phyloP scores from a whole-genome alignment of 345 rosid species.

The Lepidium didymum region DNA sequence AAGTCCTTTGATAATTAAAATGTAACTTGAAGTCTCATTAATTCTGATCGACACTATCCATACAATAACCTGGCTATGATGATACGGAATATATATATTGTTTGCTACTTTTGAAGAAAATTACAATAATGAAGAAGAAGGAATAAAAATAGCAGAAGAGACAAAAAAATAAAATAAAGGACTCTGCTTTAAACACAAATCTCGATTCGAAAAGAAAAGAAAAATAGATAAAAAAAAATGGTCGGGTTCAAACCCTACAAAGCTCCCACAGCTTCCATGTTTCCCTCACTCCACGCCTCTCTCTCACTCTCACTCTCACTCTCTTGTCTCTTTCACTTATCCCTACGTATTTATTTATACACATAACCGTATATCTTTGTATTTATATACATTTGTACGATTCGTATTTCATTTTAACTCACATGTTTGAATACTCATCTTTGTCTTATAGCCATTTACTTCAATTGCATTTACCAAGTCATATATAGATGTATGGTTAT shows the following conservation, averaged over 20 bases:
- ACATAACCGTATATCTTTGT: not conserved
- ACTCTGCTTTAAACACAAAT: constrained; percentile 20
- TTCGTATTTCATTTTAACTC: not conserved
- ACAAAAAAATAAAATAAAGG: constrained; percentile 14
- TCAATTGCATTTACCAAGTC: too few species aligned
- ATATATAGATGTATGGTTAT: too few species aligned
- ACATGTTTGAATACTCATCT: not conserved
- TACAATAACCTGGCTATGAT: constrained; percentile 3
- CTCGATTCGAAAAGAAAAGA: constrained; percentile 12
- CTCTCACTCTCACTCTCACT: constrained; percentile 10
- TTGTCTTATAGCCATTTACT: too few species aligned
- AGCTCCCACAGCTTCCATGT: constrained; percentile 42
- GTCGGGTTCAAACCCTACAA: constrained; percentile 70
- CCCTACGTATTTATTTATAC: not conserved
- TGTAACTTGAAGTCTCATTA: constrained; percentile 10
- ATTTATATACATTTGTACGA: not conserved
- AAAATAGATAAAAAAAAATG: constrained; percentile 23
- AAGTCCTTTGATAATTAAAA: not conserved
- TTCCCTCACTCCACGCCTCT: constrained; percentile 45
- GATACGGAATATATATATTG: constrained; percentile 1
- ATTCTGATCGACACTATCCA: constrained; percentile 3
- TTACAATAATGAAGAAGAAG: not conserved
- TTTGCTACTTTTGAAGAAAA: not conserved
- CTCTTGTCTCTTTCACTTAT: constrained; percentile 6
- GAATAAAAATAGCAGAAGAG: constrained; percentile 18